Evolutionary conservation across 108 stramenopile species (phyloP).

Genomic region (Aurantiochytrium sp.): DNA sequence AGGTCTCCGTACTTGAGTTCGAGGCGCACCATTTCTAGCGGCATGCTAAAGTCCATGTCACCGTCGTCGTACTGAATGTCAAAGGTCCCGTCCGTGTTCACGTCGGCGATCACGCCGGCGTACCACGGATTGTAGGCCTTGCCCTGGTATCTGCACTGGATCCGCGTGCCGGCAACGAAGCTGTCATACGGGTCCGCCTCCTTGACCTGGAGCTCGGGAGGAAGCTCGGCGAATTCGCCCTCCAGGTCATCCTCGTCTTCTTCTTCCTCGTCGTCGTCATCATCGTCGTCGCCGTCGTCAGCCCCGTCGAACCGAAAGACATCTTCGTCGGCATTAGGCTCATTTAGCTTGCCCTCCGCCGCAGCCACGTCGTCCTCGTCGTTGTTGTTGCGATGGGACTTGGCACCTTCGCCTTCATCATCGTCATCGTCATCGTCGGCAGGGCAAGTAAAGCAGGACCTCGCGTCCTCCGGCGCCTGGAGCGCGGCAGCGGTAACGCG

Average conservation of each 20-base stretch:
- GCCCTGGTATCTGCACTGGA: background rate
- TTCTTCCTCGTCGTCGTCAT: background rate
- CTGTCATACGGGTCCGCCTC: background rate
- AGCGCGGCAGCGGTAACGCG: background rate
- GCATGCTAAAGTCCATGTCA: background rate
- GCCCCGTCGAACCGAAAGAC: background rate
- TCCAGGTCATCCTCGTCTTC: too few species aligned
- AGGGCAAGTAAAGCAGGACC: background rate
- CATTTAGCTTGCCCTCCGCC: too few species aligned
- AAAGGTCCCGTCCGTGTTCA: background rate
- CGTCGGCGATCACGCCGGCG: background rate
- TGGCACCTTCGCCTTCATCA: background rate
- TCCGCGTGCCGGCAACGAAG: background rate
- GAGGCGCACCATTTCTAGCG: background rate
- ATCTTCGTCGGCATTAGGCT: background rate
- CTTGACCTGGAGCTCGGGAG: background rate
- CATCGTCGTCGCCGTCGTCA: background rate
- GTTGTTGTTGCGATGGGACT: too few species aligned
- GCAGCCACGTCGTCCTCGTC: too few species aligned
- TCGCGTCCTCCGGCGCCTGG: background rate
- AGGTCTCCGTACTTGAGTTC: background rate
- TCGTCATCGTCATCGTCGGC: background rate
- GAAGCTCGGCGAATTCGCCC: background rate
- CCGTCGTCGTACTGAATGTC: conserved; percentile 12
- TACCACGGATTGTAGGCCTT: conserved; percentile 22